A percentile compares a stretch with the other conserved stretches of the same genome.
Conservation (phyloP, 805 yeast genomes). For the Candida silvicultrix region DNA sequence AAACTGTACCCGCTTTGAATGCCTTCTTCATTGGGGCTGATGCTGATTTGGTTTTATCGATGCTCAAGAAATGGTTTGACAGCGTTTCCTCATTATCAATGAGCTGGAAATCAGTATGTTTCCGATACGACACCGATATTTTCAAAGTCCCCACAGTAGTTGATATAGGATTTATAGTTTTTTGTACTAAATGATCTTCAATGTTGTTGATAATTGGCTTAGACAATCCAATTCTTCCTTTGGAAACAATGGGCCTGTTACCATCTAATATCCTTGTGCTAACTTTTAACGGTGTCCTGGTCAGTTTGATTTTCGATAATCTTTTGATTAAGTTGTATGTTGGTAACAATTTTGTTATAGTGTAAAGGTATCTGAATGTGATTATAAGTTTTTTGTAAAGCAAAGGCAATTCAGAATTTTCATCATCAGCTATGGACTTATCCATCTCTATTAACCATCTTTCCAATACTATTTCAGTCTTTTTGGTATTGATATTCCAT, state of each 20-base stretch:
- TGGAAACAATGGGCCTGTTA: conserved; percentile 66
- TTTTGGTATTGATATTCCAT: conserved; percentile 57
- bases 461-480: conserved; percentile 85
- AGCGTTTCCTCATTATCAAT: conserved; percentile 61
- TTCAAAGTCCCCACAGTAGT: conserved; percentile 72
- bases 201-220: conserved; percentile 43
- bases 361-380: conserved; percentile 66
- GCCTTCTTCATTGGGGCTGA: conserved; percentile 18
- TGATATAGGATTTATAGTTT: conserved; percentile 60
- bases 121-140: conserved; percentile 75
- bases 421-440: conserved; percentile 29
- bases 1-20: conserved; percentile 30
- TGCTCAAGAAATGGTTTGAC: conserved; percentile 46
- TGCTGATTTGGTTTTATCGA: conserved; percentile 29
- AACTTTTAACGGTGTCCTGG: conserved; percentile 36
- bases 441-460: conserved; percentile 90
- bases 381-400: conserved; percentile 72
- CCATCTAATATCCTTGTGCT: conserved; percentile 71
- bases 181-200: conserved; percentile 51
- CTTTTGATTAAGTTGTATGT: conserved; percentile 50
- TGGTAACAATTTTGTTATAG: conserved; percentile 65
- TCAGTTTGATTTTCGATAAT: conserved; percentile 31
- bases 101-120: conserved; percentile 59
- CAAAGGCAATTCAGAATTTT: conserved; percentile 49
- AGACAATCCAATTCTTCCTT: conserved; percentile 81